phyloP scores from a whole-genome alignment of 2,329 filamentous ascomycete species.

The Thermomyces lanuginosus region DNA sequence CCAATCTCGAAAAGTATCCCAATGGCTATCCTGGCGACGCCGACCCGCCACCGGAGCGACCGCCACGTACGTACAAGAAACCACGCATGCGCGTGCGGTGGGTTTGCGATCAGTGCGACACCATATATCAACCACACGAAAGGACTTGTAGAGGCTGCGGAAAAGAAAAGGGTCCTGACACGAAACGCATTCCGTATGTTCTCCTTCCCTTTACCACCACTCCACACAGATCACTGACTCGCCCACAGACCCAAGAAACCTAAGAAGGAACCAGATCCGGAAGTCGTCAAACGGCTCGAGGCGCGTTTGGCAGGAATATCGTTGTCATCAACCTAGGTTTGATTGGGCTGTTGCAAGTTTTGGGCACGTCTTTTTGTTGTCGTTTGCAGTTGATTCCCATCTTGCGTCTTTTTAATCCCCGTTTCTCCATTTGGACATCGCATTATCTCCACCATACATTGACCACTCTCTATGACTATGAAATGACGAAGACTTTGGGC shows the following conservation, averaged over 20 bases:
- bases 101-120: conserved; percentile 25
- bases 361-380: background rate
- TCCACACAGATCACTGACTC: conserved; percentile 4
- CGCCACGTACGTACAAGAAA: conserved; percentile 22
- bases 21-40: conserved; percentile 31
- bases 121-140: conserved; percentile 16
- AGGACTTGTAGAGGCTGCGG: conserved; percentile 23
- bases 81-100: conserved; percentile 25
- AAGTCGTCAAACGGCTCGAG: conserved; percentile 22
- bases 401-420: background rate
- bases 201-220: background rate
- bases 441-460: too few relatives aligned
- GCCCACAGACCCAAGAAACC: conserved; percentile 23
- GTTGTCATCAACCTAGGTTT: background rate
- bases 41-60: conserved; percentile 19
- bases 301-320: conserved; percentile 17
- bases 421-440: background rate
- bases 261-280: conserved; percentile 24
- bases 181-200: conserved; percentile 28
- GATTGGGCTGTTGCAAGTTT: too few relatives aligned
- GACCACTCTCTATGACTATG: too few relatives aligned
- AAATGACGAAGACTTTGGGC: too few relatives aligned
- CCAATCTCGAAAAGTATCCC: conserved; percentile 28
- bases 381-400: background rate
- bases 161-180: conserved; percentile 25